These are phyloP conservation scores for Diaporthe amygdali DNA, from an alignment of 2,329 filamentous ascomycete genomes.

Conservation along the genomic window DNA sequence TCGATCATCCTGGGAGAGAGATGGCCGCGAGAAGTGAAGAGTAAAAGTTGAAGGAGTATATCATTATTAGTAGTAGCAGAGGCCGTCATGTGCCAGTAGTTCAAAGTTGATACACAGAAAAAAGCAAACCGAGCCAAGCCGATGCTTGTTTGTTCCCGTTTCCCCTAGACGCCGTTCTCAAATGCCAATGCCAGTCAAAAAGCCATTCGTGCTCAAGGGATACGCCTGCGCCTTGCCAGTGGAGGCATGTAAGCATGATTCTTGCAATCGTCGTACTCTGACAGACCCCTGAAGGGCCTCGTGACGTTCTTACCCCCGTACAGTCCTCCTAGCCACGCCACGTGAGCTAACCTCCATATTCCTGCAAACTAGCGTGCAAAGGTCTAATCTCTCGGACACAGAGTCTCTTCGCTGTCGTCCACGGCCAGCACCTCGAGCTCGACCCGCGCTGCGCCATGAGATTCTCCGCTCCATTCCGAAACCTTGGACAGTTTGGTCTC, in stretches of 20 bases:
- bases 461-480: conserved; percentile 23
- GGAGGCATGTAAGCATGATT: conserved; percentile 11
- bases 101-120: neutral
- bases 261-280: neutral
- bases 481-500: conserved; percentile 24
- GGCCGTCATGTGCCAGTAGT: neutral
- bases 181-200: conserved; percentile 12
- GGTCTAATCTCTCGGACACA: neutral
- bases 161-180: conserved; percentile 10
- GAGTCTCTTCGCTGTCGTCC: conserved; percentile 14
- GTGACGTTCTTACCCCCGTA: neutral
- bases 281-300: neutral
- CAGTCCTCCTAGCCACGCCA: neutral
- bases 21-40: neutral
- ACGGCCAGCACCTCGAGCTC: neutral
- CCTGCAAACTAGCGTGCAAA: neutral
- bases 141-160: neutral
- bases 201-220: conserved; percentile 1
- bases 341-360: neutral
- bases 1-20: neutral
- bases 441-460: neutral
- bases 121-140: neutral
- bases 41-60: neutral
- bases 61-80: conserved; percentile 5
- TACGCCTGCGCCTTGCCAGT: conserved; percentile 11